Base-by-base conservation (phyloP, 257 asterid genomes). In the Apocynum venetum region DNA sequence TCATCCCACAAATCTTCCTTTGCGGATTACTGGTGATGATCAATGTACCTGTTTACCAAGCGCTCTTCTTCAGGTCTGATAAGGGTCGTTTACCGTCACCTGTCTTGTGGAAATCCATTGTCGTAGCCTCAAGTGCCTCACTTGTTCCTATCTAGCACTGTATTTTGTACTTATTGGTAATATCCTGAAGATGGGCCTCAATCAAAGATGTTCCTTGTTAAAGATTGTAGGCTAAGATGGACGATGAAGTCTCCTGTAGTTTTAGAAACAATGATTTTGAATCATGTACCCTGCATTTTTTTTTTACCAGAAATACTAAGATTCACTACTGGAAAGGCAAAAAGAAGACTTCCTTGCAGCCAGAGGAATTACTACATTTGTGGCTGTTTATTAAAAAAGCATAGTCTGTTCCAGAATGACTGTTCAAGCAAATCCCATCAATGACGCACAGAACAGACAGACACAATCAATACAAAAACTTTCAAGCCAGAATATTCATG, bases 11-110 rank as follows among this genome's bases (percentile, higher is more conserved):
- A 36, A 80, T 85, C 59, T 25, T 80, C 61, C 84, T 87, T 14
- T 77, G 79, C 35, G 86, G 78, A 38, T 46, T 85, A 0, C 38
- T 77, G 70, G 79, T 83, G 8, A 0, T 68, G 79, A 56, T 87
- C 69, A 80, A 77, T 76, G 0, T 83, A 0, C 91, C 91, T 44
- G 82, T 87, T 11, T 87, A 83, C 47, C 56, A 79, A 49, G 91
- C 91, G 2, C 81, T 86, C 38, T 85, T 87, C 74, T 4, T 81
- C 35, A 77, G 87, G 43, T 63, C 72, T 1, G 91, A 87, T 40
- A 81, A 83, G 67, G 91, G 91, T 0, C 10, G 71, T 0, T 63
- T 87, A 6, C 84, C 89, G 8, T 65, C 68, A 9, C 73, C 87
- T 25, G 85, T 85, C 11, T 6, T 85, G 70, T 49, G 84, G 76